A percentile compares a stretch with the other conserved stretches of the same genome.
These are phyloP conservation scores for Neurospora sp. DNA, from an alignment of 2,329 filamentous ascomycete species.

Conservation along the genomic window DNA sequence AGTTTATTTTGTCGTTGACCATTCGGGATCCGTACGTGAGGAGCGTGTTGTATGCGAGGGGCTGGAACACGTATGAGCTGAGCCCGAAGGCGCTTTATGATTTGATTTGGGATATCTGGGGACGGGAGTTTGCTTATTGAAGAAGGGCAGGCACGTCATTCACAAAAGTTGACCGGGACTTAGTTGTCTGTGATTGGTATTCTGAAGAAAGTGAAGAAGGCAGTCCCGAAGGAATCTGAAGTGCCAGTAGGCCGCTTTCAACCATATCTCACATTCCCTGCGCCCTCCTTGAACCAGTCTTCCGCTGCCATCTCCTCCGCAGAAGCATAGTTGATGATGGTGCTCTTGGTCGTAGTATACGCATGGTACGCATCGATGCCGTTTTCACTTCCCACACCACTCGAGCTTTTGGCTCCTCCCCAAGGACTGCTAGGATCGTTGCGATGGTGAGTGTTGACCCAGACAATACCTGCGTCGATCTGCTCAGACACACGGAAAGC, in stretches of 20 bases:
- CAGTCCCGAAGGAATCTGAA: neutral
- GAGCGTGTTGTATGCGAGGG: neutral
- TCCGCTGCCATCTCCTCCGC: slow-evolving; percentile 44
- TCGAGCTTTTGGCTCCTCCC: slow-evolving; percentile 53
- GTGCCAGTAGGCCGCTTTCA: slow-evolving; percentile 17
- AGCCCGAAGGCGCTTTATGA: neutral
- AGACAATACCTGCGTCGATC: slow-evolving; percentile 55
- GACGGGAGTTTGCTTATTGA: neutral
- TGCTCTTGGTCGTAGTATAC: slow-evolving; percentile 55
- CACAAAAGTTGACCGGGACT: neutral
- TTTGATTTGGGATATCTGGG: neutral
- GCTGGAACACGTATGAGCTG: neutral
- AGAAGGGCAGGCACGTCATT: neutral
- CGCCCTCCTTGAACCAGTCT: slow-evolving; percentile 59
- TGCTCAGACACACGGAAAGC: slow-evolving; percentile 63
- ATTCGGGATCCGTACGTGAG: too few relatives aligned
- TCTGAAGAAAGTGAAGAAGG: neutral
- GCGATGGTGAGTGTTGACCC: slow-evolving; percentile 55
- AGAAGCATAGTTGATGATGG: slow-evolving; percentile 58
- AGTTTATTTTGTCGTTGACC: too few relatives aligned
- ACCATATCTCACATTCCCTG: slow-evolving; percentile 50
- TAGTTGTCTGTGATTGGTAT: neutral
- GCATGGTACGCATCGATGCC: slow-evolving; percentile 53
- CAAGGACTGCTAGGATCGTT: slow-evolving; percentile 65
- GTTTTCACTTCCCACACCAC: slow-evolving; percentile 65